Conservation (phyloP, 176 grass and related monocot genomes). For the Echinochloa phyllopogon region DNA sequence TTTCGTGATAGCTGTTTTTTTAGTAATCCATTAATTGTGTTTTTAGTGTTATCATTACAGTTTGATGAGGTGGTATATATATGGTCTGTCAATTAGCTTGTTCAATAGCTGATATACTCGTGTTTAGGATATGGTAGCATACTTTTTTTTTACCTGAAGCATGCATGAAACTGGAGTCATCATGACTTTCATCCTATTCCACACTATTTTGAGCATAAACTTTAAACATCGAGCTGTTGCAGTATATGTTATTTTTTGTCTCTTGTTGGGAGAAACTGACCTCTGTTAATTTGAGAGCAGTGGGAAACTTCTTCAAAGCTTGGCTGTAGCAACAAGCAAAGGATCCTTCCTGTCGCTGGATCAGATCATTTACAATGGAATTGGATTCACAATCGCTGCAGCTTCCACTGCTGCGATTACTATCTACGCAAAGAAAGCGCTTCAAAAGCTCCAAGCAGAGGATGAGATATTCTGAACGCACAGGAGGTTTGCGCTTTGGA, state of each 20-base stretch:
- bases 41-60: neutral
- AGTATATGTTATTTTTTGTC: neutral
- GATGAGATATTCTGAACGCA: conserved; percentile 62
- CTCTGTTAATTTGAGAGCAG: conserved; percentile 47
- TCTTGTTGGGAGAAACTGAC: conserved; percentile 15
- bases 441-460: conserved; percentile 83
- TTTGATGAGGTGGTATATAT: neutral
- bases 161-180: conserved; percentile 23
- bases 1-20: neutral
- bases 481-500: neutral
- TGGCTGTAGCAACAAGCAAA: conserved; percentile 82
- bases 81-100: neutral
- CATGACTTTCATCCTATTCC: neutral
- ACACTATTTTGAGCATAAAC: neutral
- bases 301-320: conserved; percentile 79
- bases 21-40: neutral
- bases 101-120: neutral
- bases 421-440: conserved; percentile 91
- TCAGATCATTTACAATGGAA: conserved; percentile 85
- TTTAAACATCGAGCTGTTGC: neutral
- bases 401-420: conserved; percentile 94
- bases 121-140: neutral
- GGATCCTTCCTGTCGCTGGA: conserved; percentile 88
- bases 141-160: neutral
- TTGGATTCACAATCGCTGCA: conserved; percentile 81